A percentile compares a stretch with the other conserved stretches of the same genome.
phyloP scores from a whole-genome alignment of 805 yeast species.

The Kluyveromyces siamensis region DNA sequence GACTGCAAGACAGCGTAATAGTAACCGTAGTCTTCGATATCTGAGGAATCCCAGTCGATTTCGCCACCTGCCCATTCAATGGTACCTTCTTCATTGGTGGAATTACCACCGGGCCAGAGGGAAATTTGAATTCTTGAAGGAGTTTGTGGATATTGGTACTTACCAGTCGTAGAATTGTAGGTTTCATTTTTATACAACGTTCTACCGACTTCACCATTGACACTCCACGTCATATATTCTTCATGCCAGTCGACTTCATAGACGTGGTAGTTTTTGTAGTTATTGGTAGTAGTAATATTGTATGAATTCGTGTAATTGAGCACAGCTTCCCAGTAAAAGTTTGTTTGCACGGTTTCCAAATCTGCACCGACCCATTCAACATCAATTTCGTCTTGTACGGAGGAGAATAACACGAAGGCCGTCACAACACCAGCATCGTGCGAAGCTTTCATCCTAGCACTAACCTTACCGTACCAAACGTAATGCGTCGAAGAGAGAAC shows the following conservation, averaged over 20 bases:
- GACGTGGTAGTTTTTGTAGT: slow-evolving; percentile 62
- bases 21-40: slow-evolving; percentile 71
- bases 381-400: slow-evolving; percentile 87
- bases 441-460: slow-evolving; percentile 63
- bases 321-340: slow-evolving; percentile 70
- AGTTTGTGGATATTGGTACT: slow-evolving; percentile 59
- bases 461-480: slow-evolving; percentile 82
- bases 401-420: slow-evolving; percentile 72
- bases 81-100: slow-evolving; percentile 50
- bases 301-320: slow-evolving; percentile 57
- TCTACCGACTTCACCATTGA: slow-evolving; percentile 64
- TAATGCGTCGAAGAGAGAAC: slow-evolving; percentile 71
- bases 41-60: slow-evolving; percentile 73
- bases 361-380: slow-evolving; percentile 77
- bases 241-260: slow-evolving; percentile 78
- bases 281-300: slow-evolving; percentile 33
- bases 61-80: slow-evolving; percentile 83
- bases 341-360: slow-evolving; percentile 59
- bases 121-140: slow-evolving; percentile 68
- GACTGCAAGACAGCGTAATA: slow-evolving; percentile 57
- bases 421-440: slow-evolving; percentile 74
- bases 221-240: slow-evolving; percentile 58
- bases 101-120: slow-evolving; percentile 69
- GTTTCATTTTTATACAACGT: slow-evolving; percentile 53
- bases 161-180: slow-evolving; percentile 50